Conservation (phyloP, 148 eudicot genomes). For the Mesembryanthemum crystallinum region DNA sequence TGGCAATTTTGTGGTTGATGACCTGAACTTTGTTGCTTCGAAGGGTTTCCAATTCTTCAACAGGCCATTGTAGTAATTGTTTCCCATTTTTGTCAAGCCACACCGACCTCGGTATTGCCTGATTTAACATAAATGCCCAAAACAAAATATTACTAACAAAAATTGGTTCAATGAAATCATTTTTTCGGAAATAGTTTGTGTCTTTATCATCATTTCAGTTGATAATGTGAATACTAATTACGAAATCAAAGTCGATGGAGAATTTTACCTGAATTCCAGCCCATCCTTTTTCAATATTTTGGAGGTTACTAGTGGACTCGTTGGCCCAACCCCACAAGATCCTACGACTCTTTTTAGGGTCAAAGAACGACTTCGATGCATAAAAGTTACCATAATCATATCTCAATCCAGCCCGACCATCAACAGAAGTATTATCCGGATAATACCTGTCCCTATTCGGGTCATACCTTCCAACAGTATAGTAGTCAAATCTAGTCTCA, state of each 20-base stretch:
- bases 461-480: conserved; percentile 57
- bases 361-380: conserved; percentile 75
- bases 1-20: conserved; percentile 7
- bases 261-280: conserved; percentile 64
- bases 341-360: conserved; percentile 41
- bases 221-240: no score
- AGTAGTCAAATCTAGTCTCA: conserved; percentile 61
- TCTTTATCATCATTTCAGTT: no score
- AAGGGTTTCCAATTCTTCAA: conserved; percentile 35
- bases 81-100: conserved; percentile 40
- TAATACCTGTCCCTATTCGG: conserved; percentile 33
- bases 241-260: no score
- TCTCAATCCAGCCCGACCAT: conserved; percentile 77
- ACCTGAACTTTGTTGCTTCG: conserved; percentile 26
- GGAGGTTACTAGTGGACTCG: conserved; percentile 47
- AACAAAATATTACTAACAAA: background rate
- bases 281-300: conserved; percentile 61
- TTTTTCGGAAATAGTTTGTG: no score
- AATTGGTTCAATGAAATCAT: no score
- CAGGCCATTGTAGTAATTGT: conserved; percentile 40
- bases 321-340: conserved; percentile 80
- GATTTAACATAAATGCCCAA: background rate
- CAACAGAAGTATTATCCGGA: conserved; percentile 45
- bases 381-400: conserved; percentile 82
- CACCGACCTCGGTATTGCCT: conserved; percentile 44